Base-by-base conservation (phyloP, 768 basidiomycete genomes). In the Tulasnella sp. region DNA sequence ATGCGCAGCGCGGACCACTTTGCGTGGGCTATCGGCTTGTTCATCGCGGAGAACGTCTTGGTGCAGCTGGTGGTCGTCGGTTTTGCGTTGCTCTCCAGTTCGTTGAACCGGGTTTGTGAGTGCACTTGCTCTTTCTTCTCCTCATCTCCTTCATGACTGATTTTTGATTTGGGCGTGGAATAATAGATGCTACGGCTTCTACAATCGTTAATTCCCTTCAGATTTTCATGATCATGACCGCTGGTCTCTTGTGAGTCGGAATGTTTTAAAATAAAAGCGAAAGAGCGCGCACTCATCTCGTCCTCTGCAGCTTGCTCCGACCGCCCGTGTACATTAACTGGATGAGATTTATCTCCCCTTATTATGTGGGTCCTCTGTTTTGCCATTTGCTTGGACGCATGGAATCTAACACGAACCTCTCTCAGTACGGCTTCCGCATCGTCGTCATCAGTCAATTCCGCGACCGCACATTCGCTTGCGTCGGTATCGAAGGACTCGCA, bases 331-430 rank as follows among this genome's bases (percentile, higher is more conserved):
- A 85, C 82, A 82, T 87, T 27, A 77, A 82, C 4, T 88, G 88
- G 88, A 83, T 86, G 31, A 81, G 85, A 24, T 88, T 85, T 83
- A 83, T 87, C 75, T 84, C 84, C 10, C 85, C 86, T 0, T 86
- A 86, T 76, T 88, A 86, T 81, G 71, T 79, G 38, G n/a, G 78
- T 44, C 14, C 21, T 38, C 10, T 24, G 0, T 19, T 5, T 71
- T 56, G 10, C 14, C 8, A 9, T 18, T 71, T 56, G 3, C 48
- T n/a, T 48, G 7, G 40, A n/a, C 1, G 9, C 2, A 1, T 31
- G 1, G 36, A n/a, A 24, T 27, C 8, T 21, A 34, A 75, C 46
- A 8, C 19, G 24, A 34, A 6, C 31, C 36, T 58, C 21, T 78
- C 36, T 18, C 36, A 80, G 79, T 87, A 87, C 80, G 85, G 84